Conservation (phyloP, 78 protist genomes). For the Dictyostelium capitatum region DNA sequence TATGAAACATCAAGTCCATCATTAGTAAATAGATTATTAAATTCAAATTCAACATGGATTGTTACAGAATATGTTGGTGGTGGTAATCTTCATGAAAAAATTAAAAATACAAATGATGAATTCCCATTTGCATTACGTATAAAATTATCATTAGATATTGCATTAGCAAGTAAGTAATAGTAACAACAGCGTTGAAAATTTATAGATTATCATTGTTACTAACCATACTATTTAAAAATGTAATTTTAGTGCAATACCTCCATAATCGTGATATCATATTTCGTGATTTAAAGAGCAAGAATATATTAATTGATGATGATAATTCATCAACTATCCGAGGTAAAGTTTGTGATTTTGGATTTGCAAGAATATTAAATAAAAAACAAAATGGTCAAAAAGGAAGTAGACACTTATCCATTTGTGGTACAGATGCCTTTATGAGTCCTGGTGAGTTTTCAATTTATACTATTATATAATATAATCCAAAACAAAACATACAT, state of each 20-base stretch:
- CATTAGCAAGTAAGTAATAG: conserved; percentile 73
- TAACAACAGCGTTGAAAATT: no score
- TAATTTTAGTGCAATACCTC: conserved; percentile 75
- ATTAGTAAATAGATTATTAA: conserved; percentile 1
- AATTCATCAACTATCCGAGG: conserved; percentile 58
- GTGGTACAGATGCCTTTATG: conserved; percentile 72
- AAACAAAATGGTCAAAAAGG: conserved; percentile 25
- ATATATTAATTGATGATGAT: conserved; percentile 71
- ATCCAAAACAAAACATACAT: no score
- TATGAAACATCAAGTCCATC: conserved; percentile 23
- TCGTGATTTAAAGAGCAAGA: conserved; percentile 72
- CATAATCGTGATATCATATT: conserved; percentile 74
- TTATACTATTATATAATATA: no score
- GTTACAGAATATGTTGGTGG: conserved; percentile 65
- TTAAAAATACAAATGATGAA: background rate
- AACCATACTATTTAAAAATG: no score
- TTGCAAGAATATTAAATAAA: conserved; percentile 62
- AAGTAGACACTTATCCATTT: conserved; percentile 63
- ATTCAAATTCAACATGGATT: conserved; percentile 69
- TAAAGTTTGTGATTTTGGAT: conserved; percentile 78
- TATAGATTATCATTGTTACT: no score
- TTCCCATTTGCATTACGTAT: conserved; percentile 36
- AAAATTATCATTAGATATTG: conserved; percentile 64
- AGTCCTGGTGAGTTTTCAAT: conserved; percentile 21
- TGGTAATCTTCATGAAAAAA: conserved; percentile 60